Conservation (phyloP, 129 eudicot species). For the Logfia minima region DNA sequence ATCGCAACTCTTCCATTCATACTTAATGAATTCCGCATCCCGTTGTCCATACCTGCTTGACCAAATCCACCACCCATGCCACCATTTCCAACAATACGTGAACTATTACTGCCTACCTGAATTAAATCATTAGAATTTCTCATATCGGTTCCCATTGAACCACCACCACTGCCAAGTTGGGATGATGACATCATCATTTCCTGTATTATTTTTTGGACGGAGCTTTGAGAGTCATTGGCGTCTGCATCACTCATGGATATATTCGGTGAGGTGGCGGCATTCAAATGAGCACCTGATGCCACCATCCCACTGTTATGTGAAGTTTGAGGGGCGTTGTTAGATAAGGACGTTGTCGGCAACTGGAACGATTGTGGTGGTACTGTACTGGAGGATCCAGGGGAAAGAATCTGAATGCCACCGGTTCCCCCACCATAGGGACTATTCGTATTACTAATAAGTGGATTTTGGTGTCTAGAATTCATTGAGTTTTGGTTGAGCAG, state of each 20-base stretch:
- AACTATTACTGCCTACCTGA: conserved; percentile 39
- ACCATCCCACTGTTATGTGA: conserved; percentile 46
- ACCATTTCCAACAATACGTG: conserved; percentile 54
- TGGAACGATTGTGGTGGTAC: conserved; percentile 58
- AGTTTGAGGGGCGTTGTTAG: conserved; percentile 65
- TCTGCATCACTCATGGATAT: conserved; percentile 66
- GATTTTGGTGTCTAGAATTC: conserved; percentile 77
- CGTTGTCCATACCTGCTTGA: conserved; percentile 65
- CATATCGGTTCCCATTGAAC: conserved; percentile 52
- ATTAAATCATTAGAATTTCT: conserved; percentile 64
- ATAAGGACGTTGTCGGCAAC: conserved; percentile 65
- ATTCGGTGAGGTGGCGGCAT: conserved; percentile 61
- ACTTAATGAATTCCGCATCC: conserved; percentile 58
- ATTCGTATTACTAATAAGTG: conserved; percentile 43
- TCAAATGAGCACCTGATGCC: conserved; percentile 48
- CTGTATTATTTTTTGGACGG: conserved; percentile 91
- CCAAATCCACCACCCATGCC: conserved; percentile 72
- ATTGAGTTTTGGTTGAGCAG: conserved; percentile 86
- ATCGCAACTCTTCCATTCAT: conserved; percentile 82
- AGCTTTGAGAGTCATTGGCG: conserved; percentile 82
- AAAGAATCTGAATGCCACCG: conserved; percentile 50
- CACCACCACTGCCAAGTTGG: conserved; percentile 56
- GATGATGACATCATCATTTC: conserved; percentile 93
- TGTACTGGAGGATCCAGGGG: conserved; percentile 65
- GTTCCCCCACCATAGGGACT: conserved; percentile 42